Percentiles rank a stretch among this genome's conserved stretches.
Evolutionary conservation across 495 filamentous ascomycete genomes (phyloP).

Genomic region (Aspergillus affinis): DNA sequence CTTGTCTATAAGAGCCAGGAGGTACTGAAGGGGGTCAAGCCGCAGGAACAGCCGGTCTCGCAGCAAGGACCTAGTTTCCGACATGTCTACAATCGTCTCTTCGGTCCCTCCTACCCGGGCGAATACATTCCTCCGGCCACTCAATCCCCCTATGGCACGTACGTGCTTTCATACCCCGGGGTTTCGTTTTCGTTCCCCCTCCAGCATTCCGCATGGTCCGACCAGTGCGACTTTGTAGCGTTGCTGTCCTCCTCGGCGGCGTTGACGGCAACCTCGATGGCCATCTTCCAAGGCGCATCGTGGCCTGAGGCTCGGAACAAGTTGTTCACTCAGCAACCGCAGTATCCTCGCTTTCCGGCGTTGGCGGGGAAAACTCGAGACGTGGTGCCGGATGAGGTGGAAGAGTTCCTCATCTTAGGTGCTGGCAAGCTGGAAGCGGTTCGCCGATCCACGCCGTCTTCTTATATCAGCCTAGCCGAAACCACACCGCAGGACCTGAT

Average conservation of each 20-base stretch:
- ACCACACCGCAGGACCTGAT: slow-evolving; percentile 90
- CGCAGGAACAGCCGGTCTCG: slow-evolving; percentile 37
- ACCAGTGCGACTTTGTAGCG: slow-evolving; percentile 80
- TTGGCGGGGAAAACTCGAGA: slow-evolving; percentile 61
- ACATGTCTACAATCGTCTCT: slow-evolving; percentile 85
- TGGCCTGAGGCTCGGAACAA: slow-evolving; percentile 78
- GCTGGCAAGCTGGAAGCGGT: slow-evolving; percentile 75
- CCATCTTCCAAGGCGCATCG: slow-evolving; percentile 82
- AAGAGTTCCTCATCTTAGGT: slow-evolving; percentile 70
- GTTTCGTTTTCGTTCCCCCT: slow-evolving; percentile 90
- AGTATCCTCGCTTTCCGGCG: slow-evolving; percentile 60
- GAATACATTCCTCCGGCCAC: slow-evolving; percentile 72
- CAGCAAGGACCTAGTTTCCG: slow-evolving; percentile 75
- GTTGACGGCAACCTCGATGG: slow-evolving; percentile 74
- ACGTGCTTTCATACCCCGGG: slow-evolving; percentile 90
- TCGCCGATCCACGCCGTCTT: slow-evolving; percentile 56
- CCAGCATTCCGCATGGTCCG: slow-evolving; percentile 70
- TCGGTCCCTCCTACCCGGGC: slow-evolving; percentile 88
- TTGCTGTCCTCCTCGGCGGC: slow-evolving; percentile 77
- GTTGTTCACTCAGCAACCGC: slow-evolving; percentile 71
- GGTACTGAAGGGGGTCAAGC: slow-evolving; percentile 63
- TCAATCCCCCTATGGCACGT: slow-evolving; percentile 60
- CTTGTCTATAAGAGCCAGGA: slow-evolving; percentile 85
- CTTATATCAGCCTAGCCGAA: slow-evolving; percentile 71
- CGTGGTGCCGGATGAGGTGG: slow-evolving; percentile 73